Percentiles rank a stretch among this genome's conserved stretches.
Conservation (phyloP, 805 yeast genomes). For the Groenewaldozyma salmanticensis region DNA sequence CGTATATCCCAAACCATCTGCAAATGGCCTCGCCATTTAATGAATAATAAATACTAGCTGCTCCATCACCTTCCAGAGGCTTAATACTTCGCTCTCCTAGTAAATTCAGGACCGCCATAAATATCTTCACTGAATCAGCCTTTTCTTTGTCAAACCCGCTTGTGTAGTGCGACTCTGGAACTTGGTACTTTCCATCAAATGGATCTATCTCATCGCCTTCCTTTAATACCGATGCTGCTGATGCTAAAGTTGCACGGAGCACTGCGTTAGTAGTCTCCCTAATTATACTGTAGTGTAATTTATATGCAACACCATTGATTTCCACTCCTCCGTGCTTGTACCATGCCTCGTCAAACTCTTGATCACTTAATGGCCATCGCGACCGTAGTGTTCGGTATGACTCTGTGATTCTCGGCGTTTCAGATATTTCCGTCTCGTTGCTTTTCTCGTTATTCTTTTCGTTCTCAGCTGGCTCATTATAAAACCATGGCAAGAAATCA, state of each 20-base stretch:
- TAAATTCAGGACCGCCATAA: background rate
- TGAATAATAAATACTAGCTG: background rate
- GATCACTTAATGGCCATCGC: slow-evolving; percentile 44
- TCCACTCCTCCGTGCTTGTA: slow-evolving; percentile 44
- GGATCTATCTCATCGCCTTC: background rate
- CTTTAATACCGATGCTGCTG: background rate
- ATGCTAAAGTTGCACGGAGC: background rate
- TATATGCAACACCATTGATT: slow-evolving; percentile 29
- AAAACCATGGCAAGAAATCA: background rate
- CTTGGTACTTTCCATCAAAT: background rate
- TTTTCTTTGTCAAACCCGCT: too few relatives aligned
- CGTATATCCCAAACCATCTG: background rate
- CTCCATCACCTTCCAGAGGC: background rate
- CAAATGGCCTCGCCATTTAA: background rate
- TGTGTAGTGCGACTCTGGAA: too few relatives aligned
- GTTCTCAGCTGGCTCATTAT: background rate
- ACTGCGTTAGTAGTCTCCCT: too few relatives aligned
- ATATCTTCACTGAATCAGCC: too few relatives aligned
- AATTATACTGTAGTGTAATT: background rate
- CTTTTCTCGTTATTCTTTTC: background rate
- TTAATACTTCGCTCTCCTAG: too few relatives aligned
- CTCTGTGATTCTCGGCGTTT: too few relatives aligned
- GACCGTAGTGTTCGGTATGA: slow-evolving; percentile 5
- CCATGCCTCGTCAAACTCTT: slow-evolving; percentile 49
- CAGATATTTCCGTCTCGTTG: too few relatives aligned